A percentile compares a stretch with the other conserved stretches of the same genome.
Conservation (phyloP, 1,139 yeast species). For the Wickerhamiella infanticola region DNA sequence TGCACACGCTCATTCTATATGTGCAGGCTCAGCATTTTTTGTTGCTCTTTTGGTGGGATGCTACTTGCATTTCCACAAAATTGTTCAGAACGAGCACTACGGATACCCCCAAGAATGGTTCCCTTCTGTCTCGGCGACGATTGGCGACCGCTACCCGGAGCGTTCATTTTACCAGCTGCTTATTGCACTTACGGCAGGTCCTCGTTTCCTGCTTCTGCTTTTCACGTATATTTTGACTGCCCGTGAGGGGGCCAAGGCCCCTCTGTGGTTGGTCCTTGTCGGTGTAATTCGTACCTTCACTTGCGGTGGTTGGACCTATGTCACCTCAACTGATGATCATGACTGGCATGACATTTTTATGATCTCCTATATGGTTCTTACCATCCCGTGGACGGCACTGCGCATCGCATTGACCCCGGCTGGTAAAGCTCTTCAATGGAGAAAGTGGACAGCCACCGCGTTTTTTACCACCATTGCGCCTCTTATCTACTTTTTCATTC, state of each 20-base stretch:
- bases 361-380: conserved; percentile 75
- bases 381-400: conserved; percentile 78
- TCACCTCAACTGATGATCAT: conserved; percentile 93
- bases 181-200: conserved; percentile 37
- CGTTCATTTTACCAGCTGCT: conserved; percentile 79
- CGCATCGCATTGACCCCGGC: conserved; percentile 42
- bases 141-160: conserved; percentile 94
- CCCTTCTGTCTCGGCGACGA: conserved; percentile 91
- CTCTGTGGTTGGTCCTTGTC: conserved; percentile 32
- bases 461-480: conserved; percentile 69
- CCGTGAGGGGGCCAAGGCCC: conserved; percentile 28
- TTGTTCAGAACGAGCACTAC: conserved; percentile 68
- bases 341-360: conserved; percentile 92
- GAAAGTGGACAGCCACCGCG: conserved; percentile 38
- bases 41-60: conserved; percentile 16
- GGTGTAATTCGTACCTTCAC: conserved; percentile 78
- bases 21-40: conserved; percentile 15
- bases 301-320: conserved; percentile 98
- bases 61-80: conserved; percentile 35
- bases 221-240: conserved; percentile 36
- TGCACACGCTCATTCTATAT: conserved; percentile 16
- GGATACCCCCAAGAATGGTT: conserved; percentile 98
- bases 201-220: conserved; percentile 60
- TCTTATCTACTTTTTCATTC: conserved; percentile 74
- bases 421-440: conserved; percentile 33